Evolutionary conservation across 306 rosid genomes (phyloP), one percentile per base, ranked within the genome.

Genomic region (Castanea crenata): DNA sequence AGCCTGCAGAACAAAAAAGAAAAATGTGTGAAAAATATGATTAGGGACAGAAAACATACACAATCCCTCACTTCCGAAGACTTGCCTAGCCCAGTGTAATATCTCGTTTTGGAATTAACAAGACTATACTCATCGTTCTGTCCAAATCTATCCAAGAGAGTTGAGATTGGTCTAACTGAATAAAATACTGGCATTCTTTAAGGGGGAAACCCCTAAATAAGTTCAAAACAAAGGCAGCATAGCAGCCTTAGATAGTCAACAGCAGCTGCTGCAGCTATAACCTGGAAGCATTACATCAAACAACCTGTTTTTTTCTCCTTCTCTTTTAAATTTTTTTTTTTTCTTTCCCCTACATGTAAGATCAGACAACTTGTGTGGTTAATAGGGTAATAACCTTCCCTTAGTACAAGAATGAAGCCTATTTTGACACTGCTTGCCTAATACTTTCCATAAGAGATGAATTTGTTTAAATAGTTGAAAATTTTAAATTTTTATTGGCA

Each of bases 1-100:
- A n/a, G 99, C 99, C 99, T 95, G 89, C 69, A 46, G 3, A 62
- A 7, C 51, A 3, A 27, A 56, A 65, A 38, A 13, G 8, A 63
- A 54, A 46, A 58, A n/a, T 51, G 8, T 52, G 35, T 8, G 31
- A 46, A 20, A n/a, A 67, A 21, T 31, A 57, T 63, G 19, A 61
- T 13, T 13, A 63, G 29, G 38, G 3, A 27, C 19, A 1, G 13
- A 3, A 6, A n/a, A 57, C 23, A 58, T 15, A 58, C 10, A 12
- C 15, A 46, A 46, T 12, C 16, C 54, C 15, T 46, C 6, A 59
- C 23, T 23, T 11, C 18, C 32, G 23, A 3, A 9, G 31, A 20
- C 65, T 25, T 15, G 12, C 12, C 23, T 11, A 59, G 54, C 54
- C 65, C 5, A 11, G 18, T 13, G 34, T 63, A 29, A 63, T 63